Evolutionary conservation across 1,139 yeast species (phyloP), one percentile per base, ranked within the genome.

Genomic region (Sugiyamaella sp.): DNA sequence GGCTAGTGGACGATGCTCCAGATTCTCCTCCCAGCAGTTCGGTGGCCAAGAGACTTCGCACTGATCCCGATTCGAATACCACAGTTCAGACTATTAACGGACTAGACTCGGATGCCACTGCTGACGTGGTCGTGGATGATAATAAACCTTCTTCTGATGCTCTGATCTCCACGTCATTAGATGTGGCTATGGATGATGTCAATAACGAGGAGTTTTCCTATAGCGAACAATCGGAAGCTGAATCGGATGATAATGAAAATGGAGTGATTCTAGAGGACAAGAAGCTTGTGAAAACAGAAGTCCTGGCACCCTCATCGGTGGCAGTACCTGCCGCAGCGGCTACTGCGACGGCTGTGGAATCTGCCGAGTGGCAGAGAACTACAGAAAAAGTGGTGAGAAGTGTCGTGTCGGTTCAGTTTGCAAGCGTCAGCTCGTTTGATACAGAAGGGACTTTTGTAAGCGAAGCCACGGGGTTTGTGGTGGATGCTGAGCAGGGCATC

Each of bases 391-490:
- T 89, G 2, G 96, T 91, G 33, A 82, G 84, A 62, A 80, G 90
- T 5, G 97, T 91, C 16, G 97, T 91, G 1, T 87, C 96, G 0
- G 84, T 91, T 54, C 96, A 89, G 69, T 90, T 90, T 66, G 80
- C 95, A 14, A 95, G 86, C 67, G 89, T 89, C n/a, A 81, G 85
- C 16, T 83, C 85, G 57, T 90, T 90, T 66, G 98, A 91, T 66
- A 86, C 95, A 37, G 98, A 91, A 63, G 72, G 84, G 1, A 84
- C 96, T 1, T 72, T 86, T 38, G 90, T 86, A 19, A 85, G 95
- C 58, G 96, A 90, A 68, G 97, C 97, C 16, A 89, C 97, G 1
- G 98, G 97, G 4, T 90, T 91, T 69, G 89, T 91, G n/a, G 97
- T 91, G 10, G 97, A 91, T 69, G 78, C 91, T 2, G 75, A 79